phyloP scores from a whole-genome alignment of 306 rosid genomes.

The Vachellia collinsii region DNA sequence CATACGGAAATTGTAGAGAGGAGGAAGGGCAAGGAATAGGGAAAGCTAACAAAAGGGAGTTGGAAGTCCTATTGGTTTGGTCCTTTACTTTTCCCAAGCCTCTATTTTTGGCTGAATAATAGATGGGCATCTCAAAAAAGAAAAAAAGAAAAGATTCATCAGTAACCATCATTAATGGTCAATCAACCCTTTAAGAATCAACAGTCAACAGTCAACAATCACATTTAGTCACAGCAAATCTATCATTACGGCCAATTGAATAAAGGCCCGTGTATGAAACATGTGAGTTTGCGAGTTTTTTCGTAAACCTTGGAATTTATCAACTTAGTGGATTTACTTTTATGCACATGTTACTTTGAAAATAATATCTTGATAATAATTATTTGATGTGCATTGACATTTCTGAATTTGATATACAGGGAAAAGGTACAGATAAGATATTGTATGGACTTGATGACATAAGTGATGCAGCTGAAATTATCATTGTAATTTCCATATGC shows the following conservation, averaged over 20 bases:
- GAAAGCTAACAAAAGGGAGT: not conserved
- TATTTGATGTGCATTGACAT: conserved; percentile 27
- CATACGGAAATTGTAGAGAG: not conserved
- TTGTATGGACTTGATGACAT: conserved; percentile 87
- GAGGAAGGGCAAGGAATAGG: not conserved
- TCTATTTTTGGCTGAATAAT: not conserved
- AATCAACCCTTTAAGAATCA: conserved; percentile 1
- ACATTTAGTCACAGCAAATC: not conserved
- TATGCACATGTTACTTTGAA: conserved; percentile 31
- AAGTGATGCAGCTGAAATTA: conserved; percentile 61
- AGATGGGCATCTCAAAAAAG: not conserved
- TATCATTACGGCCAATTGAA: not conserved
- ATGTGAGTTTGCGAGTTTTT: not conserved
- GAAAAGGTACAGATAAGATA: conserved; percentile 69
- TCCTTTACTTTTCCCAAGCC: not conserved
- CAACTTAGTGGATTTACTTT: conserved; percentile 16
- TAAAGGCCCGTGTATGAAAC: not conserved
- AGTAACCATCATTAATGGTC: not conserved
- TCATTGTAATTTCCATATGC: conserved; percentile 60
- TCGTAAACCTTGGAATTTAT: not conserved
- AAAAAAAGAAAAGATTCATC: not conserved
- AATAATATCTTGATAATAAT: conserved; percentile 18
- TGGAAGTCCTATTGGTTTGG: not conserved
- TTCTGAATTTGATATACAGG: conserved; percentile 56
- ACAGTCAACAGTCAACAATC: not conserved